These are phyloP conservation scores for Kluyveromyces lactis DNA, from an alignment of 805 yeast species.

Conservation along the genomic window DNA sequence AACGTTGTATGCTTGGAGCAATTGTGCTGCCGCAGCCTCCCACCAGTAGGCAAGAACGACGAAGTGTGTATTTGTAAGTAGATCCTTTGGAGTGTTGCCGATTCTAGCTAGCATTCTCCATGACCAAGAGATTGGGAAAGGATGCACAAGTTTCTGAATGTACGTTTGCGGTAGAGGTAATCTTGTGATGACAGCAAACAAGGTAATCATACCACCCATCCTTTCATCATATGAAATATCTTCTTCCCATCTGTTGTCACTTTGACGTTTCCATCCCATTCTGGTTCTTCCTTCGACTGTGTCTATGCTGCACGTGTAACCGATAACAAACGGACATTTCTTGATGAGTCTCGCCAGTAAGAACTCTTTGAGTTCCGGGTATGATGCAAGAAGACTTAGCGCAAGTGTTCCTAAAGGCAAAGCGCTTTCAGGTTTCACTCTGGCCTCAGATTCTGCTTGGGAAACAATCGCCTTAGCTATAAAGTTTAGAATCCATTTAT, in stretches of 20 bases:
- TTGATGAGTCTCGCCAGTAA: conserved; percentile 75
- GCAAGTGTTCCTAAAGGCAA: conserved; percentile 70
- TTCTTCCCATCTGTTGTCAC: conserved; percentile 38
- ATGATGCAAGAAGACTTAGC: conserved; percentile 40
- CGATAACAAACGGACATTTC: conserved; percentile 84
- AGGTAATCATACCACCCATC: conserved; percentile 74
- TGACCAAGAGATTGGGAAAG: conserved; percentile 45
- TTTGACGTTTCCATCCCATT: conserved; percentile 79
- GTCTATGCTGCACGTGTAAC: conserved; percentile 65
- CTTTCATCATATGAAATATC: conserved; percentile 74
- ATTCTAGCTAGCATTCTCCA: conserved; percentile 75
- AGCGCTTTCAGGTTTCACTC: conserved; percentile 69
- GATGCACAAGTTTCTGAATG: conserved; percentile 33
- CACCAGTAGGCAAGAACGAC: conserved; percentile 78
- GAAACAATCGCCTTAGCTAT: conserved; percentile 78
- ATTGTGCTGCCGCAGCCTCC: conserved; percentile 66
- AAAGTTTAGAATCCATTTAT: conserved; percentile 69
- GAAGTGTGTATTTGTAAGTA: conserved; percentile 62
- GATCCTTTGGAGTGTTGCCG: conserved; percentile 44
- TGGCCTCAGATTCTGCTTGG: conserved; percentile 90
- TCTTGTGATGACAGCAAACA: conserved; percentile 70
- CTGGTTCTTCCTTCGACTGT: conserved; percentile 72
- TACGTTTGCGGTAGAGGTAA: conserved; percentile 28
- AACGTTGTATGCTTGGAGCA: conserved; percentile 48
- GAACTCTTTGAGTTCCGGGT: conserved; percentile 34